Conservation (phyloP, 257 asterid genomes). For the Salvia miltiorrhiza region DNA sequence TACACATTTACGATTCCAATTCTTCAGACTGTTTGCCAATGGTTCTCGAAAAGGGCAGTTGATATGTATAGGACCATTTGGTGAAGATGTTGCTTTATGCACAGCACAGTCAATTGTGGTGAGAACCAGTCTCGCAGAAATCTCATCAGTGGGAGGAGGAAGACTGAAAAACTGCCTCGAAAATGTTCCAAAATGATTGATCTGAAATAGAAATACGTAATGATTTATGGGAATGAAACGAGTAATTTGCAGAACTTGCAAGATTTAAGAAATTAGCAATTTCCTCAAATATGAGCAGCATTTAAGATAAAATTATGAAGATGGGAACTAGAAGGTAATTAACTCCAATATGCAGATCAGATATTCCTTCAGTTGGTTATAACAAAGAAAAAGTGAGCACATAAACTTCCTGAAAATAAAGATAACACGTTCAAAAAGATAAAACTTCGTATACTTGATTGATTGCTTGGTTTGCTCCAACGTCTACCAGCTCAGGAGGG, state of each 20-base stretch:
- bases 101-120: slow-evolving; percentile 86
- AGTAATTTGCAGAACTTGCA: not conserved
- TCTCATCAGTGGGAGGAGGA: slow-evolving; percentile 73
- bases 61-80: slow-evolving; percentile 87
- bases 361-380: too few species aligned
- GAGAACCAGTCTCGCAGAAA: slow-evolving; percentile 82
- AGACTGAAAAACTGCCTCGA: slow-evolving; percentile 72
- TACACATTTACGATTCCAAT: slow-evolving; percentile 61
- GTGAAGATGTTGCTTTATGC: slow-evolving; percentile 63
- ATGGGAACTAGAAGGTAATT: too few species aligned
- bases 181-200: slow-evolving; percentile 81
- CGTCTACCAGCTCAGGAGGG: slow-evolving; percentile 90
- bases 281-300: not conserved
- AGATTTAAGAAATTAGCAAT: not conserved
- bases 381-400: too few species aligned
- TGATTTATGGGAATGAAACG: not conserved
- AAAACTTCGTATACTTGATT: slow-evolving; percentile 54
- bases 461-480: slow-evolving; percentile 98
- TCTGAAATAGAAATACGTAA: slow-evolving; percentile 34
- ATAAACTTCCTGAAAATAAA: too few species aligned
- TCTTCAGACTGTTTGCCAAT: slow-evolving; percentile 49
- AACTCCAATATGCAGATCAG: too few species aligned
- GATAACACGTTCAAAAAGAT: too few species aligned
- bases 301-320: not conserved
- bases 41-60: slow-evolving; percentile 96